Percentiles rank a stretch among this genome's conserved stretches.
phyloP scores from a whole-genome alignment of 768 basidiomycete genomes.

The Mycena haematopus region DNA sequence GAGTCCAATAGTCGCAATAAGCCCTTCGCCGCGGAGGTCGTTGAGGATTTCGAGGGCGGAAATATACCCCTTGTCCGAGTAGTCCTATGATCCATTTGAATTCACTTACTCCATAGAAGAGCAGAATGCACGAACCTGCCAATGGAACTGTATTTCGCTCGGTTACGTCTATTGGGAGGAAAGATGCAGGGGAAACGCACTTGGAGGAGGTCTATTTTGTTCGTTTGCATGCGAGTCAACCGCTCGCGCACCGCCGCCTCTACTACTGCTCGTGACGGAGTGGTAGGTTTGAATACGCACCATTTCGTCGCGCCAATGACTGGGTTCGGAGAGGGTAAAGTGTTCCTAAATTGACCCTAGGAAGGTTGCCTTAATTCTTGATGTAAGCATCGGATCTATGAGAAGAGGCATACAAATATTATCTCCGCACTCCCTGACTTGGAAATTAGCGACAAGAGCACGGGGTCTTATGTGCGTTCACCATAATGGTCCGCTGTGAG shows the following conservation, averaged over 20 bases:
- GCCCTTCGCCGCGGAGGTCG: slow-evolving; percentile 61
- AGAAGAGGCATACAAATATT: slow-evolving; percentile 65
- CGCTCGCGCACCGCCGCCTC: slow-evolving; percentile 72
- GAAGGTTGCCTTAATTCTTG: neutral
- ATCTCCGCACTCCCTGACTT: slow-evolving; percentile 57
- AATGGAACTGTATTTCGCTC: slow-evolving; percentile 66
- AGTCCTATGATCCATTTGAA: slow-evolving; percentile 46
- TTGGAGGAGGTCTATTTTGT: slow-evolving; percentile 75
- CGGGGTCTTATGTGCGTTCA: no score
- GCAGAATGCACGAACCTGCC: slow-evolving; percentile 50
- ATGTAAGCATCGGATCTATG: slow-evolving; percentile 11
- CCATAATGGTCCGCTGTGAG: slow-evolving; percentile 85
- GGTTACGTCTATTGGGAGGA: neutral
- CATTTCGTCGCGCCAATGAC: slow-evolving; percentile 84
- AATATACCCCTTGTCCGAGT: slow-evolving; percentile 51
- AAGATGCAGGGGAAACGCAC: slow-evolving; percentile 42
- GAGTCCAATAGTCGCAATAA: slow-evolving; percentile 71
- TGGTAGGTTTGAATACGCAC: slow-evolving; percentile 72
- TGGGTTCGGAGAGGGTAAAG: slow-evolving; percentile 44
- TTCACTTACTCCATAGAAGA: neutral
- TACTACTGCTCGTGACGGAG: slow-evolving; percentile 61
- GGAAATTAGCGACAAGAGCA: no score
- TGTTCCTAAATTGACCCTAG: slow-evolving; percentile 73
- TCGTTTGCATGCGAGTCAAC: slow-evolving; percentile 66
- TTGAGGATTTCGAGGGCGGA: slow-evolving; percentile 55